phyloP scores from a whole-genome alignment of 1,284 basidiomycete species.

The Ceratobasidium sp. region DNA sequence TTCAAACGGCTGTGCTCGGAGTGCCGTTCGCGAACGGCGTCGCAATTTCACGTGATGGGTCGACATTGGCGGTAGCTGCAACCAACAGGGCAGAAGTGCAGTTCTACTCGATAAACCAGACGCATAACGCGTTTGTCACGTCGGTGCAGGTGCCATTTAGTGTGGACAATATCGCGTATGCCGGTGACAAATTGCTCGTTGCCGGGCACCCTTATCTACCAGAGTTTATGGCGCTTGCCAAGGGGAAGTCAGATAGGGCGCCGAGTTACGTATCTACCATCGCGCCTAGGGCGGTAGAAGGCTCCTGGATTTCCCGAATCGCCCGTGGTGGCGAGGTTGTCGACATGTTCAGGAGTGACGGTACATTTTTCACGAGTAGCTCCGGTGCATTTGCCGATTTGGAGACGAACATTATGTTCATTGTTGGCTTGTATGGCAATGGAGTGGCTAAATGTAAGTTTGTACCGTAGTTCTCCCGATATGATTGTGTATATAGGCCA shows the following conservation, averaged over 20 bases:
- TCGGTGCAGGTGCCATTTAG: slow-evolving; percentile 69
- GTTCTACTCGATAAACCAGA: slow-evolving; percentile 65
- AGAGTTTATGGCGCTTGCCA: slow-evolving; percentile 63
- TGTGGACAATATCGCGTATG: slow-evolving; percentile 72
- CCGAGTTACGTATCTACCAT: slow-evolving; percentile 72
- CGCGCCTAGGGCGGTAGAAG: slow-evolving; percentile 43
- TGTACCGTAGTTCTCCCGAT: slow-evolving; percentile 1
- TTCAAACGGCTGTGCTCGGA: slow-evolving; percentile 60
- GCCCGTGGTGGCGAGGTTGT: slow-evolving; percentile 49
- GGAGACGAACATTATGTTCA: slow-evolving; percentile 34
- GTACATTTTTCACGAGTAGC: slow-evolving; percentile 33
- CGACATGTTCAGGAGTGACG: slow-evolving; percentile 41
- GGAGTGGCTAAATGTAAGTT: slow-evolving; percentile 34
- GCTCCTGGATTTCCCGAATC: slow-evolving; percentile 58
- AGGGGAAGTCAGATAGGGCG: slow-evolving; percentile 59
- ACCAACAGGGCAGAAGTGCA: slow-evolving; percentile 64
- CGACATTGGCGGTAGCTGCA: slow-evolving; percentile 69
- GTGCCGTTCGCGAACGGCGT: slow-evolving; percentile 78
- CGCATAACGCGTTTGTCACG: slow-evolving; percentile 58
- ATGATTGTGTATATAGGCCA: background rate
- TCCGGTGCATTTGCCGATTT: slow-evolving; percentile 37
- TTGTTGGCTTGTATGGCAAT: slow-evolving; percentile 35
- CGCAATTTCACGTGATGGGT: slow-evolving; percentile 66
- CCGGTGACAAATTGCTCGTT: slow-evolving; percentile 64
- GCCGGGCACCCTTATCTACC: slow-evolving; percentile 76